Percentiles rank a stretch among this genome's conserved stretches.
These are phyloP conservation scores for Wickerhamiella cacticola DNA, from an alignment of 805 yeast species.

Conservation along the genomic window DNA sequence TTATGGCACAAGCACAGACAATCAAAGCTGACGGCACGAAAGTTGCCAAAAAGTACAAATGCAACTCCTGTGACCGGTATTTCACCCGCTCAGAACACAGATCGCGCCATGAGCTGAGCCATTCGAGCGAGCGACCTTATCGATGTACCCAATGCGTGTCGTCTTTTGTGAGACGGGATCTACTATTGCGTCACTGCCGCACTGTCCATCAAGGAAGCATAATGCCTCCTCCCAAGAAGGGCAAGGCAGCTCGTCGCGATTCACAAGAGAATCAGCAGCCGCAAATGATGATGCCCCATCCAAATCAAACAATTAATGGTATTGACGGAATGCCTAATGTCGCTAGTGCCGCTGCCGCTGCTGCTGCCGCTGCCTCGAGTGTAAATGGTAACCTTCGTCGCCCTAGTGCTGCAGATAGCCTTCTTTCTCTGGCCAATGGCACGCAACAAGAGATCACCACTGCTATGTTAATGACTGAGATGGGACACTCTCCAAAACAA, in stretches of 20 bases:
- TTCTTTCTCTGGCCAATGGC: constrained; percentile 7
- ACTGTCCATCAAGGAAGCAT: constrained; percentile 48
- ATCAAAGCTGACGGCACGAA: constrained; percentile 9
- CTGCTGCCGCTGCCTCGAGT: too few relatives aligned
- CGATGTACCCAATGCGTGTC: constrained; percentile 58
- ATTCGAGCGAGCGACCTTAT: constrained; percentile 71
- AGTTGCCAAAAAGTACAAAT: constrained; percentile 54
- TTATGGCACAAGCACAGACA: constrained; percentile 7
- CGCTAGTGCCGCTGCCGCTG: background rate
- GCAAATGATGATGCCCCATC: background rate
- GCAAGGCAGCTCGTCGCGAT: background rate
- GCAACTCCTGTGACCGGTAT: constrained; percentile 69
- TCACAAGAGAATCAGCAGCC: background rate
- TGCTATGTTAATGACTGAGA: constrained; percentile 15
- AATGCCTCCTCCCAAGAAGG: constrained; percentile 3
- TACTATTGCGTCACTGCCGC: constrained; percentile 62
- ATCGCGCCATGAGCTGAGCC: constrained; percentile 67
- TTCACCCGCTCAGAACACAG: constrained; percentile 72
- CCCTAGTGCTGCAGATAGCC: constrained; percentile 9
- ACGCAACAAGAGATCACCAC: constrained; percentile 14
- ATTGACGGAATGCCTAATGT: background rate
- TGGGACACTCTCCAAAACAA: constrained; percentile 6
- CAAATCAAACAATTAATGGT: too few relatives aligned
- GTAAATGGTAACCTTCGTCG: background rate
- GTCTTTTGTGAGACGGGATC: constrained; percentile 65